Evolutionary conservation across 768 basidiomycete species (phyloP), one percentile per base, ranked within the genome.

Genomic region (Pulveroboletus ravenelii): DNA sequence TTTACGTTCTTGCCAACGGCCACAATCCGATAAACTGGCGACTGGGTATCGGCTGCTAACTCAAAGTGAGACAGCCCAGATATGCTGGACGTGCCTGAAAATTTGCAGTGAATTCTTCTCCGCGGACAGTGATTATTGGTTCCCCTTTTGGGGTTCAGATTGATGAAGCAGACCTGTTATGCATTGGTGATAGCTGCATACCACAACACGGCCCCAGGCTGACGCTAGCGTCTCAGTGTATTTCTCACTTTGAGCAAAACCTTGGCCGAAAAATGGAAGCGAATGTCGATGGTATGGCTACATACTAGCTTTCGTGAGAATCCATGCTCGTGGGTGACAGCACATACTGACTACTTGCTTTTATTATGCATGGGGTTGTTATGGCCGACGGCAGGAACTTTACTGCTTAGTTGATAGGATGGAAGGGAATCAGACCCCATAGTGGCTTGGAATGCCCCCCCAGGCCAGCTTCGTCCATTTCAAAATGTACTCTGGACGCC

Each of bases 1-100:
- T 78, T 78, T 29, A 91, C 89, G 56, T 87, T 78, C 72, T 84
- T 85, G 27, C 89, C 90, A 59, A 88, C 72, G 50, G 82, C 79
- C 31, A 84, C 79, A 23, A 4, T 23, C 4, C 20, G 49, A 93
- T 79, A 23, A 77, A 78, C 68, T 85, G 84, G 59, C 85, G 84
- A 8, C 84, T 81, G 7, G 85, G 84, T 50, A 87, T 82, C 31
- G 87, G 74, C 77, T 82, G 55, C 14, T 15, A 36, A 15, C 65
- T 38, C 27, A 27, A 27, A 41, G 37, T 31, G 29, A 48, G 39
- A 27, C 17, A 18, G 10, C 46, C 15, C 41, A 32, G 25, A 18
- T 29, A 2, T 41, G 46, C 15, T 2, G 12, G 23, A 3, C 52
- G 29, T 37, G 63, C 20, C 20, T 63, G 81, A 59, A 81, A 83